Conservation (phyloP, 1,284 basidiomycete genomes). For the Takashimella tepidaria region DNA sequence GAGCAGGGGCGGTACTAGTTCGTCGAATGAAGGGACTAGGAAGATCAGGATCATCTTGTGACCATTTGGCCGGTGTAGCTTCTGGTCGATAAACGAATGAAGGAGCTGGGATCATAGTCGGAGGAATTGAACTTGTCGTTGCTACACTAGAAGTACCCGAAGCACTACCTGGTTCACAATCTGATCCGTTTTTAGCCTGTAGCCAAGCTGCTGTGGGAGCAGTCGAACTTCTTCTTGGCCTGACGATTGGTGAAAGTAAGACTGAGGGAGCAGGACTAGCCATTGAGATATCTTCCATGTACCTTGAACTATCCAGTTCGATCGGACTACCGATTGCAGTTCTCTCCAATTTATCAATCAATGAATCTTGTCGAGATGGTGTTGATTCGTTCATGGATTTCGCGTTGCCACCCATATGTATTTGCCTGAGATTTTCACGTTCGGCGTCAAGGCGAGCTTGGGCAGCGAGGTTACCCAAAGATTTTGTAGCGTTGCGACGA, state of each 20-base stretch:
- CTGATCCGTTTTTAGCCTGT: neutral
- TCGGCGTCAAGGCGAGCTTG: slow-evolving; percentile 29
- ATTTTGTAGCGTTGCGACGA: slow-evolving; percentile 34
- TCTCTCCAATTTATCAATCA: slow-evolving; percentile 11
- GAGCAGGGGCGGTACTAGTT: slow-evolving; percentile 9
- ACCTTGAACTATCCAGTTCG: slow-evolving; percentile 27
- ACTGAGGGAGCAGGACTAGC: neutral
- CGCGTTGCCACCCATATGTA: slow-evolving; percentile 1
- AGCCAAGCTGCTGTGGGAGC: slow-evolving; percentile 9
- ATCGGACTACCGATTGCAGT: slow-evolving; percentile 39
- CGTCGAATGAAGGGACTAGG: slow-evolving; percentile 39
- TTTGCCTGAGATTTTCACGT: neutral
- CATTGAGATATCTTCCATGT: slow-evolving; percentile 41
- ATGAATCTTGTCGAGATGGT: slow-evolving; percentile 29
- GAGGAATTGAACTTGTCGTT: slow-evolving; percentile 10
- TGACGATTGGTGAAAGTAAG: neutral
- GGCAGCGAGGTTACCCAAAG: slow-evolving; percentile 38
- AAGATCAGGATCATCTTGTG: slow-evolving; percentile 36
- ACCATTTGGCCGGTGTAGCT: slow-evolving; percentile 44
- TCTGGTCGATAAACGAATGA: slow-evolving; percentile 33
- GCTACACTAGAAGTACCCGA: slow-evolving; percentile 1
- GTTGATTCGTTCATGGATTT: no score
- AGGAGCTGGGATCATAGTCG: slow-evolving; percentile 35
- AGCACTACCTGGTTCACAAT: slow-evolving; percentile 1
- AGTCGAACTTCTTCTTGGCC: slow-evolving; percentile 24